These are phyloP conservation scores for Mortierella sp. DNA, from an alignment of 371 early-diverging fungal genomes.

Conservation along the genomic window DNA sequence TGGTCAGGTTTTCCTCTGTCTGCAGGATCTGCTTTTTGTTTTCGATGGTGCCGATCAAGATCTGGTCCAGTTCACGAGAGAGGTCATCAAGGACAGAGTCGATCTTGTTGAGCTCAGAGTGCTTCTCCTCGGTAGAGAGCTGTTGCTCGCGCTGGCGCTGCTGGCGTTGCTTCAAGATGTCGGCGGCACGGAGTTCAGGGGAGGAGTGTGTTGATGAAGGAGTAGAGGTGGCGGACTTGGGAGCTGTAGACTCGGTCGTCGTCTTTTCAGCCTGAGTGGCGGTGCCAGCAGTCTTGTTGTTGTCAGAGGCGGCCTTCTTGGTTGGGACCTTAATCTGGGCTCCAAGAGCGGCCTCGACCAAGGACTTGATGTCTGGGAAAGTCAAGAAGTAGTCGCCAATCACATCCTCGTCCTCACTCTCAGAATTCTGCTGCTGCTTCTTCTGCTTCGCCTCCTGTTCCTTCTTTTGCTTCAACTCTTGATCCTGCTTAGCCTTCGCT, in stretches of 20 bases:
- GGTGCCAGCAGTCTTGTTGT: background rate
- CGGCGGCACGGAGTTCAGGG: conserved; percentile 42
- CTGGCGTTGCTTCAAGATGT: conserved; percentile 37
- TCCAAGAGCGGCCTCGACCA: conserved; percentile 44
- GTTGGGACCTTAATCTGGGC: conserved; percentile 13
- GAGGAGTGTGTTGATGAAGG: conserved; percentile 39
- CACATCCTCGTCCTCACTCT: conserved; percentile 28
- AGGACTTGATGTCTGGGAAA: conserved; percentile 35
- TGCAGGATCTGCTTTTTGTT: conserved; percentile 42
- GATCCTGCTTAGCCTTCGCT: background rate
- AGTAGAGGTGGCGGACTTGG: conserved; percentile 2
- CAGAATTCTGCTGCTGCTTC: conserved; percentile 3
- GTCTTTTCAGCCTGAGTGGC: background rate
- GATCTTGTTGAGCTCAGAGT: conserved; percentile 26
- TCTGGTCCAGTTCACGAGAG: conserved; percentile 19
- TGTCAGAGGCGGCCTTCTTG: background rate
- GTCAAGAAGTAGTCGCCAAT: conserved; percentile 35
- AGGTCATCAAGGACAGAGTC: conserved; percentile 25
- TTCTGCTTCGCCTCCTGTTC: background rate
- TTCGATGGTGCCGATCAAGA: conserved; percentile 16
- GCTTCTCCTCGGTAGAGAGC: conserved; percentile 17
- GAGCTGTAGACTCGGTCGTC: background rate
- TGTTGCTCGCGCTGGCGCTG: conserved; percentile 9
- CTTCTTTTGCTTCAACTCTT: conserved; percentile 1
- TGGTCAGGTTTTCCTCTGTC: conserved; percentile 46